Evolutionary conservation across 1,284 basidiomycete genomes (phyloP).

Genomic region (Ustilago curta): DNA sequence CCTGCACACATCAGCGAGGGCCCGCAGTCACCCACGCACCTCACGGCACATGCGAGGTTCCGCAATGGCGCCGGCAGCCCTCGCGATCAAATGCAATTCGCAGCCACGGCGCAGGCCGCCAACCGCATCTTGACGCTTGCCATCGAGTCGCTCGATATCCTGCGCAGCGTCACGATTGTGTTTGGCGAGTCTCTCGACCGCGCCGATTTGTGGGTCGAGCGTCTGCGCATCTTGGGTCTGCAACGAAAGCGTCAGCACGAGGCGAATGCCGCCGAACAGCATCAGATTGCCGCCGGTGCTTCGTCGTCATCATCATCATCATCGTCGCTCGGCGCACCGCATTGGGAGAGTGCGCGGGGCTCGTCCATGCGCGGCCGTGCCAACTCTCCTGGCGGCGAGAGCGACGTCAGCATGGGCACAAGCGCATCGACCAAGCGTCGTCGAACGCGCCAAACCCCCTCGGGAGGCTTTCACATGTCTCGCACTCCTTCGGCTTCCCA

Average conservation of each 20-base stretch:
- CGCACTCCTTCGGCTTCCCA: slow-evolving; percentile 34
- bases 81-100: slow-evolving; percentile 51
- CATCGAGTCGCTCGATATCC: slow-evolving; percentile 90
- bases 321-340: slow-evolving; percentile 10
- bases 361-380: slow-evolving; percentile 42
- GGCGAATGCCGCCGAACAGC: slow-evolving; percentile 24
- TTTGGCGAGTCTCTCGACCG: slow-evolving; percentile 87
- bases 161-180: slow-evolving; percentile 84
- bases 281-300: slow-evolving; percentile 31
- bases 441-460: slow-evolving; percentile 27
- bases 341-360: slow-evolving; percentile 49
- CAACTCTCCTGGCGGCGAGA: slow-evolving; percentile 41
- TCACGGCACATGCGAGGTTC: slow-evolving; percentile 31
- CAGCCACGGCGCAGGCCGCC: slow-evolving; percentile 74
- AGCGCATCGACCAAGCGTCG: slow-evolving; percentile 53
- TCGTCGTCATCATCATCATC: slow-evolving; percentile 10
- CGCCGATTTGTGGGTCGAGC: slow-evolving; percentile 81
- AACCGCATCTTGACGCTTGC: slow-evolving; percentile 85
- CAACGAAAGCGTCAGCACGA: slow-evolving; percentile 63
- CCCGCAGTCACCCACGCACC: slow-evolving; percentile 36
- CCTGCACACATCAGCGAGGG: slow-evolving; percentile 52
- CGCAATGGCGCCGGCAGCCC: slow-evolving; percentile 32
- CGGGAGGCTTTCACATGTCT: slow-evolving; percentile 44
- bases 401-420: slow-evolving; percentile 53
- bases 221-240: slow-evolving; percentile 59